These are phyloP conservation scores for Bretschneidera sinensis DNA, from an alignment of 345 rosid genomes.

Conservation along the genomic window DNA sequence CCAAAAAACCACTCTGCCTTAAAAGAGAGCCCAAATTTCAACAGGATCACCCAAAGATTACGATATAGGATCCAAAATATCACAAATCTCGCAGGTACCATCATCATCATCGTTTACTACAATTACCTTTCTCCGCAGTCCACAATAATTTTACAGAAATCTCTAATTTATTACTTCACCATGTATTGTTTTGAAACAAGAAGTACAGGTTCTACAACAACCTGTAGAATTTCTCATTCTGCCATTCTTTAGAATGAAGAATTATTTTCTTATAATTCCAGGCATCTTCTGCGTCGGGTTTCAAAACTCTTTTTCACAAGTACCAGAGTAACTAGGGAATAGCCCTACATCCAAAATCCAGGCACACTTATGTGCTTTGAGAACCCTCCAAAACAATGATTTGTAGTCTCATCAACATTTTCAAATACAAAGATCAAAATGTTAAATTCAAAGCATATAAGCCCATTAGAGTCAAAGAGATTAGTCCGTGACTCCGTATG, in stretches of 20 bases:
- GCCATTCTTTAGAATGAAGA: neutral
- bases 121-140: neutral
- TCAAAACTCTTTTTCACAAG: neutral
- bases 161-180: neutral
- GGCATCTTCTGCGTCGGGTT: neutral
- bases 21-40: neutral
- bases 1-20: slow-evolving; percentile 1
- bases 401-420: too few species aligned
- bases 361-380: neutral
- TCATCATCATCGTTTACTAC: neutral
- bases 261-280: neutral
- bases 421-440: too few species aligned
- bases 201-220: neutral
- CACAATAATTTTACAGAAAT: neutral
- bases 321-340: neutral
- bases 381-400: neutral
- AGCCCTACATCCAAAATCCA: neutral
- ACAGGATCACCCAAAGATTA: neutral
- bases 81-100: neutral
- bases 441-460: too few species aligned
- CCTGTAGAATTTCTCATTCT: neutral
- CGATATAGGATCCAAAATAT: too few species aligned
- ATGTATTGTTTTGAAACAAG: neutral
- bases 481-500: too few species aligned
- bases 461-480: too few species aligned